Evolutionary conservation across 495 filamentous ascomycete species (phyloP).

Genomic region (Daldinia concentrica): DNA sequence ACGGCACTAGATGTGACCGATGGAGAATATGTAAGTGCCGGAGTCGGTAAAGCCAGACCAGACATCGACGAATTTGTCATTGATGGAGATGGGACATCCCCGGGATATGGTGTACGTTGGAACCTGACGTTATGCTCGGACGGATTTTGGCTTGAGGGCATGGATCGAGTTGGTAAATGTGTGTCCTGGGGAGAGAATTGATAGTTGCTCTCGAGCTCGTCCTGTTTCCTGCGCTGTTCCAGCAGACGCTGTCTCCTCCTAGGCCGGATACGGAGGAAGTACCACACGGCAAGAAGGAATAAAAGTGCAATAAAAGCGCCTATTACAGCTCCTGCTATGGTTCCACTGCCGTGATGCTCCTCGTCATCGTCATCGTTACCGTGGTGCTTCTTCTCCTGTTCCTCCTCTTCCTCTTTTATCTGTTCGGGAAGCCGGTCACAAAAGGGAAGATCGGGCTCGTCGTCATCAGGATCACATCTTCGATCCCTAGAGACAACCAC

Average conservation of each 20-base stretch:
- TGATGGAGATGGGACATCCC: conserved; percentile 25
- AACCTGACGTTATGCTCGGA: conserved; percentile 22
- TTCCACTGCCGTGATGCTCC: not conserved
- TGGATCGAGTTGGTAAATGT: not conserved
- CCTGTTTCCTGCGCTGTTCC: conserved; percentile 11
- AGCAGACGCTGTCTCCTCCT: conserved; percentile 21
- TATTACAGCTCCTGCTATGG: conserved; percentile 24
- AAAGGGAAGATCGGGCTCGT: not conserved
- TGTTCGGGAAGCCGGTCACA: not conserved
- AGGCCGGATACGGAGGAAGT: conserved; percentile 35
- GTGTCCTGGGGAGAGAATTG: conserved; percentile 8
- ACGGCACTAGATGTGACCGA: conserved; percentile 11
- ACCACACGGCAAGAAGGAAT: conserved; percentile 26
- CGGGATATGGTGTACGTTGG: conserved; percentile 26
- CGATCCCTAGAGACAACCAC: not conserved
- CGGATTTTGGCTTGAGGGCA: not conserved
- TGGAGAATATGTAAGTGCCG: conserved; percentile 33
- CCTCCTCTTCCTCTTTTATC: not conserved
- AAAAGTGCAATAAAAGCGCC: conserved; percentile 26
- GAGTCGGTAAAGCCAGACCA: conserved; percentile 34
- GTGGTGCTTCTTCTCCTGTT: not conserved
- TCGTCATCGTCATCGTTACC: not conserved
- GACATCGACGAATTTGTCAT: conserved; percentile 33
- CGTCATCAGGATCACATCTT: conserved; percentile 11
- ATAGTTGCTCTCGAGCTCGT: conserved; percentile 33